Evolutionary conservation across 106 monocot genomes (phyloP).

Genomic region (Xerophyta viscosa): DNA sequence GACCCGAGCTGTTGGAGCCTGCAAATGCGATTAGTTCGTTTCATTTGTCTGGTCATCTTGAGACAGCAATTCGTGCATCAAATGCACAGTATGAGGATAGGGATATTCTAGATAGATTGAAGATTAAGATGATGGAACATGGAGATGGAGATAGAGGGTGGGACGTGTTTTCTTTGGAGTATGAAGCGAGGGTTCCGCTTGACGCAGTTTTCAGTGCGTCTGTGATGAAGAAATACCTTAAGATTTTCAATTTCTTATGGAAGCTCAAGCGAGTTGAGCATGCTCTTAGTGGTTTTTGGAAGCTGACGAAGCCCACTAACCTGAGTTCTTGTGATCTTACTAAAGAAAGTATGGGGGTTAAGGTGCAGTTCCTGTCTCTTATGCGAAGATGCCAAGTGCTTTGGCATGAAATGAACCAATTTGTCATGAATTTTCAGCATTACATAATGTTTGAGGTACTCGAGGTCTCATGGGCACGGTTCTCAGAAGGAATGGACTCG

Average conservation of each 20-base stretch:
- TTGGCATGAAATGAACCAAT: constrained; percentile 99
- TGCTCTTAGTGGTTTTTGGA: constrained; percentile 75
- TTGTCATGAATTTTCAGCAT: constrained; percentile 84
- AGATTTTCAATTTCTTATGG: constrained; percentile 89
- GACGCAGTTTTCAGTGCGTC: constrained; percentile 86
- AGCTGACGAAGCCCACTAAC: constrained; percentile 79
- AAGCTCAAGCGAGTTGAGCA: constrained; percentile 90
- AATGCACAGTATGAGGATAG: constrained; percentile 96
- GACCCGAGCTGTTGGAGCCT: constrained; percentile 82
- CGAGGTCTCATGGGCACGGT: constrained; percentile 87
- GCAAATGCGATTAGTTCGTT: constrained; percentile 93
- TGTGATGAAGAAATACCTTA: constrained; percentile 78
- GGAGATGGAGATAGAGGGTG: constrained; percentile 88
- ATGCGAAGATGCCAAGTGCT: constrained; percentile 79
- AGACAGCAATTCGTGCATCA: constrained; percentile 85
- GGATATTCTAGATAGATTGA: constrained; percentile 76
- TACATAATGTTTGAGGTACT: constrained; percentile 99
- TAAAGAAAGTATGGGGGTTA: constrained; percentile 37
- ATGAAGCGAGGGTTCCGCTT: constrained; percentile 74
- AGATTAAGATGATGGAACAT: constrained; percentile 97
- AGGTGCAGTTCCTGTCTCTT: constrained; percentile 48
- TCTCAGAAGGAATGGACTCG: constrained; percentile 86
- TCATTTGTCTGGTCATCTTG: constrained; percentile 78
- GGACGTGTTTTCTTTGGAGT: constrained; percentile 97
- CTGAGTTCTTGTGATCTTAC: constrained; percentile 57